phyloP scores from a whole-genome alignment of 2,329 filamentous ascomycete species.

The Talaromyces amestolkiae region DNA sequence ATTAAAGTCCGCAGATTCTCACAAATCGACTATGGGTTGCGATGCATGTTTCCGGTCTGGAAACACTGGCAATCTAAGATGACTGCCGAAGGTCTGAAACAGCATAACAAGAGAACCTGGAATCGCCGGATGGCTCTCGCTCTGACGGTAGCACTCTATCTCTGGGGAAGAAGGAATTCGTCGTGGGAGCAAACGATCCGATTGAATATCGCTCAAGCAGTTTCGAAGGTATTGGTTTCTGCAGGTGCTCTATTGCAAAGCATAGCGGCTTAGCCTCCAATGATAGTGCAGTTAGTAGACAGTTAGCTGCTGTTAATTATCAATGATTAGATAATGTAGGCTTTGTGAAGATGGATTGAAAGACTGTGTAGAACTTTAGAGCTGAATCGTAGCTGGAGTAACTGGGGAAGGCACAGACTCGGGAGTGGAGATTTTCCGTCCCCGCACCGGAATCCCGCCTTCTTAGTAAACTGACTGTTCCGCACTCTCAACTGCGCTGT shows the following conservation, averaged over 20 bases:
- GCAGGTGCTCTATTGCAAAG: constrained; percentile 18
- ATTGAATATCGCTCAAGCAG: background rate
- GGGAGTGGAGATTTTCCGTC: constrained; percentile 7
- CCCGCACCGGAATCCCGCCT: background rate
- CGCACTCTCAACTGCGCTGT: background rate
- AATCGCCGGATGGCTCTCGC: constrained; percentile 25
- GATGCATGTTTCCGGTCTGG: constrained; percentile 55
- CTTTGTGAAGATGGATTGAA: background rate
- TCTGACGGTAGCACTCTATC: constrained; percentile 22
- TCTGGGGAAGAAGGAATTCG: constrained; percentile 18
- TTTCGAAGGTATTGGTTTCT: constrained; percentile 1
- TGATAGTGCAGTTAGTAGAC: background rate
- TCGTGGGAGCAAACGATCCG: constrained; percentile 15
- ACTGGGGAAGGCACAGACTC: background rate
- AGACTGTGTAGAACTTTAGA: background rate
- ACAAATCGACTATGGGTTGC: constrained; percentile 51
- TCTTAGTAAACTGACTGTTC: constrained; percentile 3
- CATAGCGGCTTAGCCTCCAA: background rate
- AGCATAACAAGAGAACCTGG: constrained; percentile 26
- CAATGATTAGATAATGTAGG: background rate
- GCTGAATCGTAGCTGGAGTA: background rate
- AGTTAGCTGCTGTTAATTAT: background rate
- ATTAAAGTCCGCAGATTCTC: constrained; percentile 38
- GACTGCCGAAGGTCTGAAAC: constrained; percentile 48
- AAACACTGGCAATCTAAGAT: constrained; percentile 54